Percentiles rank a stretch among this genome's conserved stretches.
Evolutionary conservation across 2,329 filamentous ascomycete species (phyloP).

Genomic region (Cladosporium sp.): DNA sequence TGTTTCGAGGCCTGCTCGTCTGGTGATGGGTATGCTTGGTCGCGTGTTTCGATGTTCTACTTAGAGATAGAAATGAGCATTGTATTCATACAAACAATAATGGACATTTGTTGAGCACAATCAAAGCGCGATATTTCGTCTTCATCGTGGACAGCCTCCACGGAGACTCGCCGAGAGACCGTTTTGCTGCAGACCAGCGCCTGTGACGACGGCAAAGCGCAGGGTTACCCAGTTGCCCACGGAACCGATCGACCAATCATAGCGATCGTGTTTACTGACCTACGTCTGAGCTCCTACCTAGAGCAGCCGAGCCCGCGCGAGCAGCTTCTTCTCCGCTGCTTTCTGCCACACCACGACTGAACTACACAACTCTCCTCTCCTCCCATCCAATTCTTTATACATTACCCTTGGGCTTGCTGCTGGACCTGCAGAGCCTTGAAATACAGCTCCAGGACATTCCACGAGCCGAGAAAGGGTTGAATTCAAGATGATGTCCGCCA

Average conservation of each 20-base stretch:
- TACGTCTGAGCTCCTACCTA: slow-evolving; percentile 16
- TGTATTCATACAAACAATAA: background rate
- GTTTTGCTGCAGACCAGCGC: slow-evolving; percentile 6
- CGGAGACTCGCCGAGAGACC: background rate
- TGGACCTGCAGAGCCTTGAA: slow-evolving; percentile 28
- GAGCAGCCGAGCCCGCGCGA: slow-evolving; percentile 20
- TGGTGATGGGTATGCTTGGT: background rate
- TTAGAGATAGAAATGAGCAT: background rate
- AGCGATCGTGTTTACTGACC: slow-evolving; percentile 7
- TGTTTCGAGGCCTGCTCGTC: background rate
- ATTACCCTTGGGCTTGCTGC: slow-evolving; percentile 24
- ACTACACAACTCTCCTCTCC: slow-evolving; percentile 25
- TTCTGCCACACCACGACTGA: slow-evolving; percentile 25
- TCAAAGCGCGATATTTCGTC: background rate
- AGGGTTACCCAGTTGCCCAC: slow-evolving; percentile 18
- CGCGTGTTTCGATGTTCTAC: background rate
- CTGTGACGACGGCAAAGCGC: slow-evolving; percentile 18
- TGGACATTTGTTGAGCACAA: background rate
- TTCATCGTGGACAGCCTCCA: background rate
- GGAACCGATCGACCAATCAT: slow-evolving; percentile 16
- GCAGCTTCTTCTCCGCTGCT: slow-evolving; percentile 25
- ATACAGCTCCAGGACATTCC: slow-evolving; percentile 24
- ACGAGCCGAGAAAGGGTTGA: slow-evolving; percentile 28
- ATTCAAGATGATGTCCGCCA: slow-evolving; percentile 41
- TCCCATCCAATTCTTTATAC: slow-evolving; percentile 8